Evolutionary conservation across 202 grass and related monocot genomes (phyloP).

Genomic region (Carex arenaria): DNA sequence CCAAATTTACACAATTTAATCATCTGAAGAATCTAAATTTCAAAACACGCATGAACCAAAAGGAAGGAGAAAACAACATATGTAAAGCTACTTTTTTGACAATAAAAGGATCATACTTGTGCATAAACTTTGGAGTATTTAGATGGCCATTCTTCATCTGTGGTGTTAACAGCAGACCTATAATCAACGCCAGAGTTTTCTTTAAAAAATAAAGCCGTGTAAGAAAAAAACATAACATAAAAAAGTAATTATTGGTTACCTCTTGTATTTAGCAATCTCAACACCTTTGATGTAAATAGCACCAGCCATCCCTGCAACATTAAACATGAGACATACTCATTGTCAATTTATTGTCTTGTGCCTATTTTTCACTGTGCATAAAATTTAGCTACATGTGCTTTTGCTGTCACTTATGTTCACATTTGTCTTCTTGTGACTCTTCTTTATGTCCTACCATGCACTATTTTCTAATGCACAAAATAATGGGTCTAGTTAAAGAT

Average conservation of each 20-base stretch:
- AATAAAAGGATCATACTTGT: slow-evolving; percentile 36
- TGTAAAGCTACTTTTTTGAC: neutral
- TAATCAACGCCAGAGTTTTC: slow-evolving; percentile 11
- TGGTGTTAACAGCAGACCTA: slow-evolving; percentile 56
- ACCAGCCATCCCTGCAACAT: slow-evolving; percentile 58
- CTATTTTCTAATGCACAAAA: neutral
- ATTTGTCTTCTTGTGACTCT: neutral
- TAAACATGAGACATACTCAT: neutral
- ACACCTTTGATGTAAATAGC: slow-evolving; percentile 71
- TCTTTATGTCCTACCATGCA: neutral
- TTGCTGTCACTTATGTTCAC: neutral
- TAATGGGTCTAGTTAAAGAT: neutral
- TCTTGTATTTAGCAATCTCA: slow-evolving; percentile 63
- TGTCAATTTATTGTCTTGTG: neutral
- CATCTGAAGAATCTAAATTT: neutral
- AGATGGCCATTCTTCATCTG: slow-evolving; percentile 64
- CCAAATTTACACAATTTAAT: slow-evolving; percentile 16
- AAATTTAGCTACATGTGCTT: neutral
- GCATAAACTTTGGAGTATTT: slow-evolving; percentile 69
- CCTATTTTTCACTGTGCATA: neutral
- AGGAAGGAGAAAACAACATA: neutral
- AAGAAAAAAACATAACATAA: neutral
- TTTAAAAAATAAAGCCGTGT: neutral
- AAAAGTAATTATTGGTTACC: slow-evolving; percentile 26
- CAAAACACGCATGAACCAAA: neutral